phyloP scores from a whole-genome alignment of 805 yeast species.

The Metschnikowia drakensbergensis region DNA sequence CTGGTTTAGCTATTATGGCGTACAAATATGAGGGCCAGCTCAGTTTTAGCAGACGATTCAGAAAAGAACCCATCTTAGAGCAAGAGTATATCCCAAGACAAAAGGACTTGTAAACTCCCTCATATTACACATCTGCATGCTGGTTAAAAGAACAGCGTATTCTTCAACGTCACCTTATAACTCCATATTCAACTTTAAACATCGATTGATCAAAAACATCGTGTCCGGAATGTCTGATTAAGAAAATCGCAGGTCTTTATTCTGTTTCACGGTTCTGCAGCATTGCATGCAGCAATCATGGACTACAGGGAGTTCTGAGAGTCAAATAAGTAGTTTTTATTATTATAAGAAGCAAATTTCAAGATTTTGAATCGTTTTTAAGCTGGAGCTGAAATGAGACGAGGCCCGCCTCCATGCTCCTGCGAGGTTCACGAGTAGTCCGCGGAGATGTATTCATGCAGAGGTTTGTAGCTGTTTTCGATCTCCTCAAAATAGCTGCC shows the following conservation, averaged over 20 bases:
- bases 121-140: neutral
- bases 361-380: slow-evolving; percentile 3
- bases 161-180: neutral
- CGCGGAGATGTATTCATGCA: slow-evolving; percentile 4
- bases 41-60: slow-evolving; percentile 30
- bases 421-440: slow-evolving; percentile 14
- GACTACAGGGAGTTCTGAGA: neutral
- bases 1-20: slow-evolving; percentile 34
- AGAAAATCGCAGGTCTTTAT: neutral
- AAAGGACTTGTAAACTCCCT: slow-evolving; percentile 33
- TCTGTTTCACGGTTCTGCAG: neutral
- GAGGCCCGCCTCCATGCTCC: slow-evolving; percentile 30
- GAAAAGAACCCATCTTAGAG: slow-evolving; percentile 33
- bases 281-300: neutral
- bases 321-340: neutral
- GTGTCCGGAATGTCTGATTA: neutral
- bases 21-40: slow-evolving; percentile 39
- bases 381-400: slow-evolving; percentile 24
- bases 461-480: slow-evolving; percentile 11
- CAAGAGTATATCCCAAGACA: slow-evolving; percentile 42
- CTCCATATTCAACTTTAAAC: neutral
- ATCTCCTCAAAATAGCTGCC: slow-evolving; percentile 6
- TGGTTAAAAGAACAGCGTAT: neutral
- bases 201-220: neutral
- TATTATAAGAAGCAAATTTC: neutral